Conservation (phyloP, 192 early-diverging fungal genomes). For the Endogone sp. region DNA sequence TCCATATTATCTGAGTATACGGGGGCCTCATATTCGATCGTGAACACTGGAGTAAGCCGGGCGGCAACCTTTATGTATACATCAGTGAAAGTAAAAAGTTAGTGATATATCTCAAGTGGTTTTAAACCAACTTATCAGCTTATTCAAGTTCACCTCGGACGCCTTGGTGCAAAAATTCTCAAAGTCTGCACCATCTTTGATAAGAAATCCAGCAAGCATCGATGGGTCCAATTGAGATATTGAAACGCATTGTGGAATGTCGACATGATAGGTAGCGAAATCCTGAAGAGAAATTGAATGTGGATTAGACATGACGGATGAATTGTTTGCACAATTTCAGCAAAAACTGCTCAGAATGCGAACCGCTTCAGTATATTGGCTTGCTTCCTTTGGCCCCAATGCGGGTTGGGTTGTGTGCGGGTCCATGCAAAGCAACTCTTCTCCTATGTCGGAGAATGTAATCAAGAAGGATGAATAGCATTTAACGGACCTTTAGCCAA, state of each 20-base stretch:
- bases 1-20: slow-evolving; percentile 39
- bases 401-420: slow-evolving; percentile 76
- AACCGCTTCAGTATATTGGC: slow-evolving; percentile 38
- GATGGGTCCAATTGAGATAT: slow-evolving; percentile 79
- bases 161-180: slow-evolving; percentile 46
- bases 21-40: slow-evolving; percentile 50
- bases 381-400: slow-evolving; percentile 29
- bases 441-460: slow-evolving; percentile 25
- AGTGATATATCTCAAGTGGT: background rate
- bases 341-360: background rate
- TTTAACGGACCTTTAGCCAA: too few species aligned
- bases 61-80: slow-evolving; percentile 17
- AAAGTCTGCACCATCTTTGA: slow-evolving; percentile 48
- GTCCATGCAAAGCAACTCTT: slow-evolving; percentile 81
- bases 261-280: slow-evolving; percentile 75
- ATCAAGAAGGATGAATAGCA: too few species aligned
- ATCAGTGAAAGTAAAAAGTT: background rate
- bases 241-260: slow-evolving; percentile 55
- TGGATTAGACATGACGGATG: too few species aligned
- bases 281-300: slow-evolving; percentile 43
- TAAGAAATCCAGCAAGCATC: slow-evolving; percentile 83
- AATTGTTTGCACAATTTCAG: too few species aligned
- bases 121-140: background rate
- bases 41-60: slow-evolving; percentile 46
- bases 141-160: slow-evolving; percentile 27